These are phyloP conservation scores for Fusarium citri DNA, from an alignment of 2,329 filamentous ascomycete genomes.

Conservation along the genomic window DNA sequence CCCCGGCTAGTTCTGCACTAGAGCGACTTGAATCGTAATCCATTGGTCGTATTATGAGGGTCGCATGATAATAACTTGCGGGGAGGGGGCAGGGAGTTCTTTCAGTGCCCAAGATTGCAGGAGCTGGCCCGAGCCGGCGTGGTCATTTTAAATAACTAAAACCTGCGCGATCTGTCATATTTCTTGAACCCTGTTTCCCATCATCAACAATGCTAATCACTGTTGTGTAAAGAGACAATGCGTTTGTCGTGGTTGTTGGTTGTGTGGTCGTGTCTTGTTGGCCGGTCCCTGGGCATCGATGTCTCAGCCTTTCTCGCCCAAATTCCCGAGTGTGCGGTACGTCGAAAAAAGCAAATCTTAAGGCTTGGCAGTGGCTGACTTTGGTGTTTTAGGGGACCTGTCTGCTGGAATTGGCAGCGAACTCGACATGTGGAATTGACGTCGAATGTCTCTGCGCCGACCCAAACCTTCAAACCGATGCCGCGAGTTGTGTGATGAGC, in stretches of 20 bases:
- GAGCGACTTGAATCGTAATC: too few relatives aligned
- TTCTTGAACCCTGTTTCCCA: not conserved
- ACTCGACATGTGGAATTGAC: slow-evolving; percentile 9
- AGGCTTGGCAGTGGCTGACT: not conserved
- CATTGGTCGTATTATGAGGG: not conserved
- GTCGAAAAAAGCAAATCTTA: not conserved
- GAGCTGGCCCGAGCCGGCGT: not conserved
- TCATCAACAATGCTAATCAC: not conserved
- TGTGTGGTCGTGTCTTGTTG: slow-evolving; percentile 10
- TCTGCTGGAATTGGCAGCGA: slow-evolving; percentile 4
- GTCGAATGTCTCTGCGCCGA: slow-evolving; percentile 15
- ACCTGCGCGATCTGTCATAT: not conserved
- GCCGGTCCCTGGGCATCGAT: not conserved
- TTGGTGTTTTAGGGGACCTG: not conserved
- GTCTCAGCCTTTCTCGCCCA: slow-evolving; percentile 1
- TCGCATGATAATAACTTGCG: not conserved
- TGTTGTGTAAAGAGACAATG: slow-evolving; percentile 1
- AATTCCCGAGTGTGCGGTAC: slow-evolving; percentile 16
- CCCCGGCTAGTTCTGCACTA: not conserved
- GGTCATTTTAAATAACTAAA: not conserved
- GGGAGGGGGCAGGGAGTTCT: not conserved
- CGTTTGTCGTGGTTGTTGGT: slow-evolving; percentile 12
- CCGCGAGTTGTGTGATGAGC: not conserved
- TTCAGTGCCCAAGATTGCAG: not conserved
- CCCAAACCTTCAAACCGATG: slow-evolving; percentile 1